Evolutionary conservation across 768 basidiomycete genomes (phyloP), one percentile per base, ranked within the genome.

Genomic region (Gloeopeniophorella convolvens): DNA sequence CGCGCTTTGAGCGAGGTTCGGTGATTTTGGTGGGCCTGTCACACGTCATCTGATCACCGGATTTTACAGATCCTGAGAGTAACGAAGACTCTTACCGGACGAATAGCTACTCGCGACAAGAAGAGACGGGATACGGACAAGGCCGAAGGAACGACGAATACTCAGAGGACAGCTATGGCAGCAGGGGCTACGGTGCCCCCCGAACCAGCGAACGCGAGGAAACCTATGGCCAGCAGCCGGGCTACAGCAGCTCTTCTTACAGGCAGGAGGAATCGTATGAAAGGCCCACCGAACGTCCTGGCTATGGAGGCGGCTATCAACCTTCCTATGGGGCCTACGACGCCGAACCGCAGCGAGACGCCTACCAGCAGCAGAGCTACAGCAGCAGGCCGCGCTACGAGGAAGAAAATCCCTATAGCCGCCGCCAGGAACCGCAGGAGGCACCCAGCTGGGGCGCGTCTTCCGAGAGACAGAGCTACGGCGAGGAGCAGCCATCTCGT

Each of bases 401-500:
- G 12, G 26, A 24, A n/a, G 36, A 32, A n/a, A 16, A 40, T 21
- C 27, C 35, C 43, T 18, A 24, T n/a, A 15, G 27, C 24, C 46
- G 27, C 4, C 27, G 36, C n/a, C 18, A 31, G 27, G 37, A 40
- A 30, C 42, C 23, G 16, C 16, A 30, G n/a, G 46, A 39, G 36
- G 15, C n/a, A 10, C 26, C 24, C 13, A 18, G n/a, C 15, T 21
- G 26, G 9, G 34, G 11, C 18, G 26, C 27, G 23, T 6, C 5
- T 18, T 28, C 27, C 11, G 39, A 51, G 18, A 16, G 36, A 31
- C 33, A 45, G 31, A 43, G 15, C 23, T 39, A 50, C 45, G 54
- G 34, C n/a, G 51, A 48, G 26, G 52, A 55, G 18, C 48, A 42
- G n/a, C 33, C 50, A 24, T 50, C 56, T 32, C 30, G 40, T 34